Evolutionary conservation across 2,329 filamentous ascomycete species (phyloP).

Genomic region (Cordyceps tenuipes): DNA sequence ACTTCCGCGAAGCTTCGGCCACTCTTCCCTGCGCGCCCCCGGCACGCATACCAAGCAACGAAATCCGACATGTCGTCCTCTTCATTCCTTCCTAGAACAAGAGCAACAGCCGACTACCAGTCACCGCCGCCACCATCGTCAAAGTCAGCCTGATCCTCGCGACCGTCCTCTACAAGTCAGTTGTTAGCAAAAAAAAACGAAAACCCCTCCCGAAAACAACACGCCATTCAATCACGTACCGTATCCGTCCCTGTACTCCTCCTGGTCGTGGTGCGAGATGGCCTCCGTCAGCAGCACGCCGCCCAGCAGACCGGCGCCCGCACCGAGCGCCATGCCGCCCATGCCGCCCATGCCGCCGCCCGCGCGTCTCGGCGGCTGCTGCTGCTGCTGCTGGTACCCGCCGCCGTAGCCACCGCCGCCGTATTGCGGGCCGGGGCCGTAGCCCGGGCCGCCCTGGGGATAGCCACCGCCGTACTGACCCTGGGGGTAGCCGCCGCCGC

Average conservation of each 20-base stretch:
- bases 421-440: slow-evolving; percentile 13
- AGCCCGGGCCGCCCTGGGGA: slow-evolving; percentile 18
- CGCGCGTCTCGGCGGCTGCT: slow-evolving; percentile 34
- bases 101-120: not conserved
- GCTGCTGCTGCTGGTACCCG: slow-evolving; percentile 23
- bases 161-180: slow-evolving; percentile 21
- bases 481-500: slow-evolving; percentile 12
- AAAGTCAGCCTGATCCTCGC: slow-evolving; percentile 24
- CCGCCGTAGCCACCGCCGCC: slow-evolving; percentile 28
- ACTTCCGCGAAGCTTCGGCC: too few relatives aligned
- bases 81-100: not conserved
- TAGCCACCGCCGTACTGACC: slow-evolving; percentile 21
- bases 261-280: slow-evolving; percentile 52
- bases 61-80: not conserved
- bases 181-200: not conserved
- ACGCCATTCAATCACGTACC: slow-evolving; percentile 21
- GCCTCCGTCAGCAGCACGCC: slow-evolving; percentile 64
- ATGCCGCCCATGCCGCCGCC: slow-evolving; percentile 34
- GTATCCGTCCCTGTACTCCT: slow-evolving; percentile 43
- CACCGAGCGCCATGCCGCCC: slow-evolving; percentile 50
- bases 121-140: slow-evolving; percentile 26
- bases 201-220: not conserved
- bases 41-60: too few relatives aligned
- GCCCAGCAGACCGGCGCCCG: slow-evolving; percentile 74
- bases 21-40: too few relatives aligned